phyloP scores from a whole-genome alignment of 2,329 filamentous ascomycete genomes.

The Pyrenophora graminea region DNA sequence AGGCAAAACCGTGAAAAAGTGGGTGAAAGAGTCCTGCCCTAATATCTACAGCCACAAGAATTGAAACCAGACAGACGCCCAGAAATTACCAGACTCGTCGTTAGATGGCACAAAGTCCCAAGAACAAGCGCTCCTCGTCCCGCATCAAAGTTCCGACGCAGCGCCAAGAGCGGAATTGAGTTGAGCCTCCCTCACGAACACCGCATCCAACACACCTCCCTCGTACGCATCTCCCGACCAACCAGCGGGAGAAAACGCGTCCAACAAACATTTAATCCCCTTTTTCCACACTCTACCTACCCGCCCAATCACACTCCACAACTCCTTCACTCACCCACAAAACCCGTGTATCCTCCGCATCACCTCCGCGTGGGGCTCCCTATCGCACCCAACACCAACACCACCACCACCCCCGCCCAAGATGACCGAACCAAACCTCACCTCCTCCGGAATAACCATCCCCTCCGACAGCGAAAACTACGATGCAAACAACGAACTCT shows the following conservation, averaged over 20 bases:
- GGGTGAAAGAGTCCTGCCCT: background rate
- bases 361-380: constrained; percentile 16
- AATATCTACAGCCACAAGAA: background rate
- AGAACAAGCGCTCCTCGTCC: too few relatives aligned
- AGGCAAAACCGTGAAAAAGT: background rate
- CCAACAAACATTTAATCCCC: too few relatives aligned
- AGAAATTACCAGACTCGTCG: too few relatives aligned
- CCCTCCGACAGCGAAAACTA: constrained; percentile 85
- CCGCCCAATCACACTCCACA: background rate
- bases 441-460: constrained; percentile 76
- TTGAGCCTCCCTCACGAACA: constrained; percentile 30
- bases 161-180: constrained; percentile 18
- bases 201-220: constrained; percentile 13
- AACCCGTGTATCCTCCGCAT: constrained; percentile 9
- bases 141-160: constrained; percentile 13
- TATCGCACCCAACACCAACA: background rate
- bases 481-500: constrained; percentile 64
- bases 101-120: too few relatives aligned
- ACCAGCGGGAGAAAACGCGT: background rate
- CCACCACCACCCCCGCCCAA: background rate
- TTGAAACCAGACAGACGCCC: too few relatives aligned
- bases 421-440: constrained; percentile 55
- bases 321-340: background rate
- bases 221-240: constrained; percentile 5
- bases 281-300: background rate